These are phyloP conservation scores for Neurospora hispaniola DNA, from an alignment of 495 filamentous ascomycete genomes.

Conservation along the genomic window DNA sequence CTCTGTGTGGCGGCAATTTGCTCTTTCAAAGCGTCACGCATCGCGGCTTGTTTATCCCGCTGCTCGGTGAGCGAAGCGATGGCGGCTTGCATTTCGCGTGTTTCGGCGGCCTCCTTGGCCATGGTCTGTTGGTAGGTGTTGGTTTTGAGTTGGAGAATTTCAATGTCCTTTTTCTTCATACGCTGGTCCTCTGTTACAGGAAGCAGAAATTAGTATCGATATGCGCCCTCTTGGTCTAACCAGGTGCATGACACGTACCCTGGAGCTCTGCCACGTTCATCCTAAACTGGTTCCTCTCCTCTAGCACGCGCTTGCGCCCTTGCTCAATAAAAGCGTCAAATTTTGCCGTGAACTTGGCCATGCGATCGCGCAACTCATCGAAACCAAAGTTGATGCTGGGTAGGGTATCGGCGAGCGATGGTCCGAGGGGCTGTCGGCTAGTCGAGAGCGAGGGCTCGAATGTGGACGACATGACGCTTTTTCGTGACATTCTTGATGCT, in stretches of 20 bases:
- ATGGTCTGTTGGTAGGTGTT: slow-evolving; percentile 69
- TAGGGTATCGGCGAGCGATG: slow-evolving; percentile 61
- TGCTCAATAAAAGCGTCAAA: slow-evolving; percentile 94
- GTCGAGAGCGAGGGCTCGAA: slow-evolving; percentile 73
- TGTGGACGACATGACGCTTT: slow-evolving; percentile 47
- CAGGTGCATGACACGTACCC: slow-evolving; percentile 39
- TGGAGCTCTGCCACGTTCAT: slow-evolving; percentile 83
- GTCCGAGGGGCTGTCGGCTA: slow-evolving; percentile 50
- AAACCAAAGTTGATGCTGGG: slow-evolving; percentile 93
- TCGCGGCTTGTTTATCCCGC: slow-evolving; percentile 61
- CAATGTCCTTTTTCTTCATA: slow-evolving; percentile 78
- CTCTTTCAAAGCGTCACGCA: slow-evolving; percentile 60
- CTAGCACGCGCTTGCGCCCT: slow-evolving; percentile 75
- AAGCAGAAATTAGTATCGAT: slow-evolving; percentile 1
- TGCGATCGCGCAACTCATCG: slow-evolving; percentile 87
- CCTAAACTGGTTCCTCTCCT: slow-evolving; percentile 88
- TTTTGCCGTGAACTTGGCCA: slow-evolving; percentile 81
- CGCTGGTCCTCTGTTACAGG: slow-evolving; percentile 65
- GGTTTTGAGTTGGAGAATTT: slow-evolving; percentile 68
- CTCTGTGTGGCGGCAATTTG: slow-evolving; percentile 74
- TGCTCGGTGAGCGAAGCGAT: slow-evolving; percentile 66
- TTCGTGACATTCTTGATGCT: slow-evolving; percentile 4
- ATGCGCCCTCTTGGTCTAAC: neutral
- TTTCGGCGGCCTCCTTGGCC: slow-evolving; percentile 77
- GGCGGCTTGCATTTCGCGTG: slow-evolving; percentile 71